Conservation (phyloP, 371 early-diverging fungal species). For the Paraphysoderma sedebokerense region DNA sequence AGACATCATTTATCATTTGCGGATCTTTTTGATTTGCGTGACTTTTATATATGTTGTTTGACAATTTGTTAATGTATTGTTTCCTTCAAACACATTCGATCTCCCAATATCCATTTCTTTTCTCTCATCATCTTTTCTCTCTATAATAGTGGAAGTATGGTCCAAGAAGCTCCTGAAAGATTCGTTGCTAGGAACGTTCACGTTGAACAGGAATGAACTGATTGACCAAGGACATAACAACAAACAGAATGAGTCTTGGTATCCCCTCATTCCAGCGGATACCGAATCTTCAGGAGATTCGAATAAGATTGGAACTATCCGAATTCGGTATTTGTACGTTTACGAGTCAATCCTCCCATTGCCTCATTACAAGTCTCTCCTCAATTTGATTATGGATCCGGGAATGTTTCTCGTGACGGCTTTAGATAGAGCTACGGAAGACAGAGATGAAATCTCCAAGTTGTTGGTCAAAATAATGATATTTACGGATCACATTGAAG, state of each 20-base stretch:
- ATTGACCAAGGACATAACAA: background rate
- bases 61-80: background rate
- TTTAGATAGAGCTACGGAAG: background rate
- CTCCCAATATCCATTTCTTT: background rate
- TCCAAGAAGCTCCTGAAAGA: background rate
- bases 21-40: too few species aligned
- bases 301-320: background rate
- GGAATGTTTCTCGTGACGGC: background rate
- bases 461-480: background rate
- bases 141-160: background rate
- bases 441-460: conserved; percentile 1
- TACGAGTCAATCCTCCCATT: conserved; percentile 4
- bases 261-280: background rate
- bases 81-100: background rate
- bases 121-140: background rate
- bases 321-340: background rate
- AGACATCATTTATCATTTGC: too few species aligned
- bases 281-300: background rate
- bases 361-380: background rate
- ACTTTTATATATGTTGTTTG: too few species aligned
- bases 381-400: background rate
- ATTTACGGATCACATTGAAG: background rate
- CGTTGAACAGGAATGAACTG: background rate
- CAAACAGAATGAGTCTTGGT: background rate
- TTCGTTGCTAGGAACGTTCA: background rate